Conservation (phyloP, 148 eudicot species). For the Rhododendron williamsianum region DNA sequence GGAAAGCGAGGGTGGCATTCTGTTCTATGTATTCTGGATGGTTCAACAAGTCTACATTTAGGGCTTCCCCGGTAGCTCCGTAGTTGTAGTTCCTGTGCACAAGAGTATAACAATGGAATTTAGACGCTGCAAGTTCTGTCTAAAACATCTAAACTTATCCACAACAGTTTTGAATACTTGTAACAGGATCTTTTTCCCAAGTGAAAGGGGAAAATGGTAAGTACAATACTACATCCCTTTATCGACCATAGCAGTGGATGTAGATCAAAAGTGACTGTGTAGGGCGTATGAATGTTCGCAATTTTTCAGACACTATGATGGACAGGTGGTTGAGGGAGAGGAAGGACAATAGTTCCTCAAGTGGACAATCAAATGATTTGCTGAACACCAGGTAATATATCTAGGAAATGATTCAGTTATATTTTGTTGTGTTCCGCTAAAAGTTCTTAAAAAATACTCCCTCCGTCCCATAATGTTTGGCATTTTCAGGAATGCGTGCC, state of each 20-base stretch:
- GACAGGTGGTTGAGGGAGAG: no score
- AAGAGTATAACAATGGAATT: background rate
- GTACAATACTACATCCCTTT: background rate
- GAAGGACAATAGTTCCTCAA: no score
- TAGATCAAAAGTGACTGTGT: background rate
- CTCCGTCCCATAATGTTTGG: no score
- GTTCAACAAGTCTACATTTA: conserved; percentile 61
- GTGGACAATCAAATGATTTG: no score
- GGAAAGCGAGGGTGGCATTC: conserved; percentile 86
- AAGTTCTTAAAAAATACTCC: no score
- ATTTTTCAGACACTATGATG: background rate
- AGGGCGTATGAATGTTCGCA: background rate
- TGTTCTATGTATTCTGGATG: conserved; percentile 96
- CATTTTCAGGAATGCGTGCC: no score
- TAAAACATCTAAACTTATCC: background rate
- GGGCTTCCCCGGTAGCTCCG: conserved; percentile 67
- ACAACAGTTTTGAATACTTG: background rate
- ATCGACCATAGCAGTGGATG: no score
- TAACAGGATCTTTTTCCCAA: background rate
- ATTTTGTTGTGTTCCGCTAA: no score
- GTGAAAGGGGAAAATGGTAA: background rate
- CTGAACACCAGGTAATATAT: no score
- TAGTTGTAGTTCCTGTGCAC: conserved; percentile 80
- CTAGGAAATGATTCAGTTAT: no score
- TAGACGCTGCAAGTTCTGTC: background rate